Conservation (phyloP, 352 stramenopile genomes). For the Pythium sp. region DNA sequence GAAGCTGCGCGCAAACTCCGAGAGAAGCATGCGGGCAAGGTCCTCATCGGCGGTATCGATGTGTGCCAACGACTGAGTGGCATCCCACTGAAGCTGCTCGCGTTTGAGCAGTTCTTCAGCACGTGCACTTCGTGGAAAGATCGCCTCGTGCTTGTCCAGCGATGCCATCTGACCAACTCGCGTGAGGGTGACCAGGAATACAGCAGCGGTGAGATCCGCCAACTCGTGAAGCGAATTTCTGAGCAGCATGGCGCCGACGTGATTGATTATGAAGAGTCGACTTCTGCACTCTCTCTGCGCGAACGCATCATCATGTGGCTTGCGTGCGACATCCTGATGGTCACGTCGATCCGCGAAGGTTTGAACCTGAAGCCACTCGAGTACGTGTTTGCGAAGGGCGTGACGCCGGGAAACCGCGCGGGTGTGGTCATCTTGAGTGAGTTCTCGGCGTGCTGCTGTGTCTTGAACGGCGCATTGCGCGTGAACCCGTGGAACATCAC, state of each 20-base stretch:
- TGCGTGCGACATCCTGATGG: constrained; percentile 94
- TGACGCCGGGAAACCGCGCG: constrained; percentile 50
- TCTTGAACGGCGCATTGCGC: constrained; percentile 95
- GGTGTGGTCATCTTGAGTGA: constrained; percentile 97
- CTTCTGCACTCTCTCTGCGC: constrained; percentile 77
- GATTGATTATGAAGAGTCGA: constrained; percentile 89
- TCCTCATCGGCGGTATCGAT: constrained; percentile 92
- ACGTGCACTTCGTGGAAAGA: constrained; percentile 94
- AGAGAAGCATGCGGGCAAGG: constrained; percentile 90
- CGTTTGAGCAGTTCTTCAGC: constrained; percentile 95
- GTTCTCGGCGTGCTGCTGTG: constrained; percentile 94
- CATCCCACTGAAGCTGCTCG: constrained; percentile 93
- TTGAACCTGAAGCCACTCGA: constrained; percentile 97
- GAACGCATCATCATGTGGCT: constrained; percentile 93
- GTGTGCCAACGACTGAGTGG: constrained; percentile 93
- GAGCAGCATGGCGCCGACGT: constrained; percentile 61
- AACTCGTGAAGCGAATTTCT: constrained; percentile 82
- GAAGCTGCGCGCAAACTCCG: constrained; percentile 72
- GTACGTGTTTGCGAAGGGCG: constrained; percentile 88
- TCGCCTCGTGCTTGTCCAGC: constrained; percentile 95
- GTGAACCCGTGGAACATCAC: constrained; percentile 98
- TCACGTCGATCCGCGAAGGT: constrained; percentile 96
- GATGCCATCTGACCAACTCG: constrained; percentile 84
- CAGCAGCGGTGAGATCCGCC: constrained; percentile 77
- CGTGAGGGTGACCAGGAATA: constrained; percentile 91